Percentiles rank a stretch among this genome's conserved stretches.
Evolutionary conservation across 345 rosid genomes (phyloP).

Genomic region (Syzygium oleosum): DNA sequence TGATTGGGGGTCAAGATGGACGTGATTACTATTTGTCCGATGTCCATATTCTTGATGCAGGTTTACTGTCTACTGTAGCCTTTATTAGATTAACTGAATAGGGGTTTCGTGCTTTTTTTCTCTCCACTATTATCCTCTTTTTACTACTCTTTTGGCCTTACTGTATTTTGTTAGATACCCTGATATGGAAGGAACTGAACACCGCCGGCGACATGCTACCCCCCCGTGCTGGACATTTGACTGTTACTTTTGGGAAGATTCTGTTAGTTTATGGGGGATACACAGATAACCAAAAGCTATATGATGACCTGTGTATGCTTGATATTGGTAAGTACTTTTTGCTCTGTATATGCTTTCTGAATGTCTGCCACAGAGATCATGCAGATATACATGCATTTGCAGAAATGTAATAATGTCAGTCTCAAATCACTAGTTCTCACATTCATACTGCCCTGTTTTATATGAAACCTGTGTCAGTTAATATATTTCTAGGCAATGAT

Average conservation of each 20-base stretch:
- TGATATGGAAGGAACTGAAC: constrained; percentile 74
- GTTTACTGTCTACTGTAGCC: constrained; percentile 16
- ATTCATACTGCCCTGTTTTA: background rate
- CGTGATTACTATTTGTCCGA: no score
- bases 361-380: background rate
- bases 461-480: background rate
- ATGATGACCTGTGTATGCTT: constrained; percentile 75
- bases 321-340: constrained; percentile 60
- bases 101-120: background rate
- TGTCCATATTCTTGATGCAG: constrained; percentile 74
- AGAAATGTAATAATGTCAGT: fast-evolving
- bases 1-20: constrained; percentile 56
- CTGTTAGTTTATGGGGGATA: constrained; percentile 93
- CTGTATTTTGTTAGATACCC: constrained; percentile 44
- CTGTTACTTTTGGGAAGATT: constrained; percentile 43
- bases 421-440: background rate
- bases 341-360: background rate
- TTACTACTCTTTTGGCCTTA: background rate
- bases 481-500: background rate
- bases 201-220: constrained; percentile 67
- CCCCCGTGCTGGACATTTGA: constrained; percentile 82
- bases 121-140: background rate
- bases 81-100: background rate
- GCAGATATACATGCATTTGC: background rate
- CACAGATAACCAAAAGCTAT: constrained; percentile 79